Evolutionary conservation across 768 basidiomycete species (phyloP).

Genomic region (Mycena indigotica): DNA sequence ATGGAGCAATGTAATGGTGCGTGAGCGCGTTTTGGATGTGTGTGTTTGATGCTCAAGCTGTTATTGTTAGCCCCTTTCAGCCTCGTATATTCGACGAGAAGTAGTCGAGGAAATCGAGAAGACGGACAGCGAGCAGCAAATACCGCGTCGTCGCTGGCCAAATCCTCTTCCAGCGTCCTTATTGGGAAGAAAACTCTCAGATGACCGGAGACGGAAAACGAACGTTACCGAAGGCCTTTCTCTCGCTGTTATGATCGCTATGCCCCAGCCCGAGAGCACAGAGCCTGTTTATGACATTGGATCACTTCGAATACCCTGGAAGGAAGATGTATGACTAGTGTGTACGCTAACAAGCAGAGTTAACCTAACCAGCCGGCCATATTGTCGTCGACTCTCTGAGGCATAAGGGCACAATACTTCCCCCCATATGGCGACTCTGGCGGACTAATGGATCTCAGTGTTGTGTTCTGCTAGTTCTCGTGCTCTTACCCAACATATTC

Average conservation of each 20-base stretch:
- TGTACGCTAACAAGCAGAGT: neutral
- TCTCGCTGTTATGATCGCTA: conserved; percentile 13
- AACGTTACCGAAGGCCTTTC: conserved; percentile 14
- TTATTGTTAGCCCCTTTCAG: conserved; percentile 17
- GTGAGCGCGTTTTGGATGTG: neutral
- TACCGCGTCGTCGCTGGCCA: neutral
- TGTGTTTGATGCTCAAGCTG: neutral
- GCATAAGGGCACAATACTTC: conserved; percentile 14
- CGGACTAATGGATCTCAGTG: conserved; percentile 5
- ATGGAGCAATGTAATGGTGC: conserved; percentile 20
- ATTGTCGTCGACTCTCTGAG: conserved; percentile 8
- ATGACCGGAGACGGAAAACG: neutral
- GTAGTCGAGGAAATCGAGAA: conserved; percentile 1
- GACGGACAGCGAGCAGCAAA: neutral
- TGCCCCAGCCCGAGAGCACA: conserved; percentile 9
- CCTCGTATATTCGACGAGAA: conserved; percentile 7
- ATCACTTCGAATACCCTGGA: conserved; percentile 15
- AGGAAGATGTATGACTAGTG: conserved; percentile 7
- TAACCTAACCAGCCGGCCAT: conserved; percentile 19
- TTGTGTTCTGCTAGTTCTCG: neutral
- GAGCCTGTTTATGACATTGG: conserved; percentile 14
- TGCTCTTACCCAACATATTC: conserved; percentile 22
- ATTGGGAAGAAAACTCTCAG: neutral
- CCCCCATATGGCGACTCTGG: conserved; percentile 21
- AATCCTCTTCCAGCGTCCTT: neutral